Evolutionary conservation across 345 rosid genomes (phyloP), one percentile per base, ranked within the genome.

Genomic region (Murraya koenigii): DNA sequence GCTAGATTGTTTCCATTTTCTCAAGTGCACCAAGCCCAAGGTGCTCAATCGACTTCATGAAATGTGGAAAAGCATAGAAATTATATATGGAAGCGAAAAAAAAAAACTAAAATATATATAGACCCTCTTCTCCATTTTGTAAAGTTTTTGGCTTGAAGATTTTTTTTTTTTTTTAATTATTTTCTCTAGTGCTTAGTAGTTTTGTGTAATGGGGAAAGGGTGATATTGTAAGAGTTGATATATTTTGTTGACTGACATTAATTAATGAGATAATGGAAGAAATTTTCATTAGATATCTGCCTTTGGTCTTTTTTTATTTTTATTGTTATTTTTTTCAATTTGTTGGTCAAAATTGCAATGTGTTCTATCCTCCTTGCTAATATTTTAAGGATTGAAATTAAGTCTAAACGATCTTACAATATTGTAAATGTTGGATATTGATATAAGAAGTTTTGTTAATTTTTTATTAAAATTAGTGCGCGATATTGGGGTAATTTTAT

Each of bases 31-130:
- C 84, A 80, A 15, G 32, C 77, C 41, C 86, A 87, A 58, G 70
- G 85, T 71, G 79, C 80, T 38, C 74, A 78, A 36, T 74, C 85
- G 36, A 71, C 85, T 32, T 81, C 86, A 6, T 87, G 84, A 84
- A 69, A 62, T 54, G 67, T 17, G 65, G 19, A 35, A 61, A 60
- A 39, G 49, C 32, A 79, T 60, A 38, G 36, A 26, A 13, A 44
- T 35, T 35, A 69, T 32, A 32, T 35, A 56, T 23, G 25, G 0
- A 72, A 54, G 25, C 62, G 9, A 25, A 20, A 14, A 58, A 13
- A 26, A 25, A 19, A 39, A 2, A 10, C 9, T 3, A 10, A 0
- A 44, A 11, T n/a, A 44, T 17, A 44, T 63, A 22, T 13, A 28
- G 32, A 30, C 19, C 44, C 65, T 44, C 8, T 19, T 15, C 19